Conservation (phyloP, 1,139 yeast species). For the Diutina neorugosa region DNA sequence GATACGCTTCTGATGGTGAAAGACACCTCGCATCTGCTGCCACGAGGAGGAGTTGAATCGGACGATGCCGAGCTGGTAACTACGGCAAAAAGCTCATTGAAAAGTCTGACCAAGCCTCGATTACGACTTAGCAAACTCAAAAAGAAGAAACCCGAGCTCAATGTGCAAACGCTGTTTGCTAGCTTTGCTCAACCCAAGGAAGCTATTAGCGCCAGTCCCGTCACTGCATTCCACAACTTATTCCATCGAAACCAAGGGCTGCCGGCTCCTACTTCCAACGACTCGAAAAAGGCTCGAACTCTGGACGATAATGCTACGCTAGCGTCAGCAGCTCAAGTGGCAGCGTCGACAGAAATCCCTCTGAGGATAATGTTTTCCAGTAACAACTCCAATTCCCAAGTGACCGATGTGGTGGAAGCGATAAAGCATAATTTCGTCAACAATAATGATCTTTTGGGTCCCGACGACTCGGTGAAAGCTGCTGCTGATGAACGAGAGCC, state of each 20-base stretch:
- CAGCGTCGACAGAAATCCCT: background rate
- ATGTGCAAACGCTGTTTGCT: background rate
- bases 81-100: background rate
- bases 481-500: background rate
- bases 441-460: background rate
- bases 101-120: background rate
- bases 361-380: background rate
- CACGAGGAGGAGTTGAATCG: background rate
- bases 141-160: background rate
- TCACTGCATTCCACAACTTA: background rate
- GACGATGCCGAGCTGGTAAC: background rate
- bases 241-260: background rate
- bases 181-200: background rate
- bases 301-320: background rate
- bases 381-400: background rate
- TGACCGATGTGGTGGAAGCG: background rate
- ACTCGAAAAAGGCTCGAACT: background rate
- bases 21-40: background rate
- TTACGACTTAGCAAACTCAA: background rate
- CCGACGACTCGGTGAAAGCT: slow-evolving; percentile 2
- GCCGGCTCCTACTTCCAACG: background rate
- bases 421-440: background rate
- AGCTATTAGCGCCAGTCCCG: background rate
- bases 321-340: background rate
- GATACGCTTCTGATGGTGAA: background rate